Conservation (phyloP, 176 grass and related monocot genomes). For the Carex myosuroides region DNA sequence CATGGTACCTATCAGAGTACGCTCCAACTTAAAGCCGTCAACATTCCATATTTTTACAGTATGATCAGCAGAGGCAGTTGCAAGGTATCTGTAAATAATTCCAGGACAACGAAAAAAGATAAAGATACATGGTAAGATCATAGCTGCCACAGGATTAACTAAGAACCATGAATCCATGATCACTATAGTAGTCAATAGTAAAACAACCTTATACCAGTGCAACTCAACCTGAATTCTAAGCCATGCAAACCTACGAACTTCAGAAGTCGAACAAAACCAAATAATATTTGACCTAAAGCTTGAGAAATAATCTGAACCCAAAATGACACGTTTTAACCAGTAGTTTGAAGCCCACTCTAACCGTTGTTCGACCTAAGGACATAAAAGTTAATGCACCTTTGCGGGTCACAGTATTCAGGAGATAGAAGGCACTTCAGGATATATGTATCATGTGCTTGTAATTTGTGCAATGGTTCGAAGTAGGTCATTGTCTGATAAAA, state of each 20-base stretch:
- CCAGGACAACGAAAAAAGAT: too few species aligned
- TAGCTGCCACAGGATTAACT: too few species aligned
- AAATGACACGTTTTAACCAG: background rate
- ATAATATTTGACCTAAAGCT: slow-evolving; percentile 2
- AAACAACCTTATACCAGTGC: background rate
- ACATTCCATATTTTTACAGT: slow-evolving; percentile 99
- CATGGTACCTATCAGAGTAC: slow-evolving; percentile 67
- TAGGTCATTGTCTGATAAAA: slow-evolving; percentile 60
- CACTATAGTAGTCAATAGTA: background rate
- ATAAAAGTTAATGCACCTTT: slow-evolving; percentile 32
- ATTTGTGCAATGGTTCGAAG: slow-evolving; percentile 66
- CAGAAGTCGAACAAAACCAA: background rate
- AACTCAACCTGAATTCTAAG: background rate
- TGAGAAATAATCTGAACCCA: background rate
- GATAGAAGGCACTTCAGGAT: slow-evolving; percentile 91
- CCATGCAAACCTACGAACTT: background rate
- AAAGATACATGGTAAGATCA: too few species aligned
- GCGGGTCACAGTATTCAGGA: slow-evolving; percentile 83
- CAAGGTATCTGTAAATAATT: slow-evolving; percentile 68
- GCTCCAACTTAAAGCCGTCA: slow-evolving; percentile 92
- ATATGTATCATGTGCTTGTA: slow-evolving; percentile 84
- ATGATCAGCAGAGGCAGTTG: slow-evolving; percentile 78
- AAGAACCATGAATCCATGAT: background rate
- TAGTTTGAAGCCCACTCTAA: too few species aligned
- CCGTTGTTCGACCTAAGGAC: too few species aligned